phyloP scores from a whole-genome alignment of 495 filamentous ascomycete genomes.

The Podospora sp. region DNA sequence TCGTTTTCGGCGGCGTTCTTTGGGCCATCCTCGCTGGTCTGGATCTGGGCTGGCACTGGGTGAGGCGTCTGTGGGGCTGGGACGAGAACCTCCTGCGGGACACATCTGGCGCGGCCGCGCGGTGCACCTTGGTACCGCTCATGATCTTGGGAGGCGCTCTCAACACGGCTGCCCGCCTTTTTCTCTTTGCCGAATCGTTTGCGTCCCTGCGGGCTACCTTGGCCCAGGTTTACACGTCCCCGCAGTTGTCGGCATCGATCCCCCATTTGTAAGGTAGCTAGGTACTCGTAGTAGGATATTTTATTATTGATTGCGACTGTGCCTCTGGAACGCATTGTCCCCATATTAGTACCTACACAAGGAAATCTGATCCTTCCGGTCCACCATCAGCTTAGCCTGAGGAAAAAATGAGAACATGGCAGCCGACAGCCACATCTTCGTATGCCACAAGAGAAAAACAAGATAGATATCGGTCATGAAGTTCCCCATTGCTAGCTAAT shows the following conservation, averaged over 20 bases:
- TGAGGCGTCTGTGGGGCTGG: conserved; percentile 3
- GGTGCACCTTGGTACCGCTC: conserved; percentile 9
- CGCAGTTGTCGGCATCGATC: conserved; percentile 9
- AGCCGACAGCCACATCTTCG: too few species aligned
- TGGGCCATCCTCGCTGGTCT: conserved; percentile 8
- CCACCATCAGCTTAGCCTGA: too few species aligned
- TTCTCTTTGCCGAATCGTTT: conserved; percentile 11
- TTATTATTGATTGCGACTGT: neutral
- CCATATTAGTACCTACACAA: conserved; percentile 6
- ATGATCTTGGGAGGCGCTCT: conserved; percentile 13
- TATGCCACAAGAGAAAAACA: too few species aligned
- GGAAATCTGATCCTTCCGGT: too few species aligned
- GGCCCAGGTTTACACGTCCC: conserved; percentile 9
- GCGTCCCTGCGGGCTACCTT: conserved; percentile 8
- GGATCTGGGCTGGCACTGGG: conserved; percentile 10
- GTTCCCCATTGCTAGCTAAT: too few species aligned
- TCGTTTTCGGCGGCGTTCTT: conserved; percentile 11
- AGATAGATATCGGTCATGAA: too few species aligned
- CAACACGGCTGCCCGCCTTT: conserved; percentile 10
- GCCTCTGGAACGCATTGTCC: neutral
- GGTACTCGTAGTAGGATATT: too few species aligned
- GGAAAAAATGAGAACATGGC: too few species aligned
- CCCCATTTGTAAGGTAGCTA: conserved; percentile 1
- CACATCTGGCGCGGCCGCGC: neutral
- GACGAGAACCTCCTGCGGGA: neutral